Evolutionary conservation across 768 basidiomycete genomes (phyloP), one percentile per base, ranked within the genome.

Genomic region (Psilocybe cubensis): DNA sequence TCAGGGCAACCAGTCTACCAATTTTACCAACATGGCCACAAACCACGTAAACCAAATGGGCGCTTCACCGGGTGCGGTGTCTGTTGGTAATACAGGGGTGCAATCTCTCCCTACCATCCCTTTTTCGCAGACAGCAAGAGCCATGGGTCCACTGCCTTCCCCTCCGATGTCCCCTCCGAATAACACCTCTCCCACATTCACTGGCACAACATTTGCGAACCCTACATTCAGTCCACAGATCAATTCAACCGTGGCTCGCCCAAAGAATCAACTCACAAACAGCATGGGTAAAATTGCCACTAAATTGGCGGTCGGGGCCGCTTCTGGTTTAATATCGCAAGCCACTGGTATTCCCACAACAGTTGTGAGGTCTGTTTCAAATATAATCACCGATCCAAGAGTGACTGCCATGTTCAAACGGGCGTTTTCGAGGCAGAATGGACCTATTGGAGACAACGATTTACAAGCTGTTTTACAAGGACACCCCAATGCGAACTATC

Each of bases 401-500:
- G 46, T 61, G 20, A 56, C 61, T 35, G 31, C 29, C 27, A 57
- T 55, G 44, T 52, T 65, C 21, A 62, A 52, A 38, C 52, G 53
- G 41, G 64, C 50, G 3, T 67, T 68, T 23, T 56, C 56, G 35
- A 64, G 52, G 33, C 59, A 29, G 6, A 62, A 64, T 12, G 61
- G 47, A 3, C 62, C 60, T 3, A 50, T 69, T 12, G 61, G 62
- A 1, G 60, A 62, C 28, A 45, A 63, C 10, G 65, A 71, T 35
- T 52, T 76, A 41, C 70, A 74, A 48, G 67, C 67, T 25, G 72
- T 74, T 20, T 52, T 74, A 23, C 63, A 73, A 46, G 71, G 69
- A 2, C 58, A 61, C 21, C 70, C 70, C 4, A 56, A 68, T 49
- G 74, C 73, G 21, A 67, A 75, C 59, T 78, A 76, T 58, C 64